phyloP scores from a whole-genome alignment of 2,329 filamentous ascomycete species.

The Aphanocladium album region DNA sequence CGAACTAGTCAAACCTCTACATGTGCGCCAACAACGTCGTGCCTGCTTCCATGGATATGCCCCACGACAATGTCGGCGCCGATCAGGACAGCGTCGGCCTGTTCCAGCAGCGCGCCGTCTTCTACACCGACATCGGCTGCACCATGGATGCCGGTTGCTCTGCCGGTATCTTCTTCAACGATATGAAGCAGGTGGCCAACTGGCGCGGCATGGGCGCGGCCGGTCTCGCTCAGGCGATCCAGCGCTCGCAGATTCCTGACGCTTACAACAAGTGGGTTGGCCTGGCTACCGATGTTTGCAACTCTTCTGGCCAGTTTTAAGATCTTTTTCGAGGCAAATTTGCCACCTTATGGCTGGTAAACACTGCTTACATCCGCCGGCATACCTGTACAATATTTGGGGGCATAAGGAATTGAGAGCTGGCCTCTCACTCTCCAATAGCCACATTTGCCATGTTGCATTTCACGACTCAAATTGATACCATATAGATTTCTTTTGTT shows the following conservation, averaged over 20 bases:
- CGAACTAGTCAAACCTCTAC: slow-evolving; percentile 5
- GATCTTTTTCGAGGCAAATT: neutral
- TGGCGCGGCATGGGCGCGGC: slow-evolving; percentile 13
- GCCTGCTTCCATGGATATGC: slow-evolving; percentile 8
- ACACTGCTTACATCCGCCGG: neutral
- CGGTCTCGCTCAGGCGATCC: neutral
- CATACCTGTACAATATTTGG: neutral
- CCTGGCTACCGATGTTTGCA: neutral
- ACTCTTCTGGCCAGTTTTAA: neutral
- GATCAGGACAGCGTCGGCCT: slow-evolving; percentile 15
- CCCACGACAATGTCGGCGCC: slow-evolving; percentile 10
- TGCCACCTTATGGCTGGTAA: neutral
- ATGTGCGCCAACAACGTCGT: slow-evolving; percentile 11
- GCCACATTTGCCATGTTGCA: neutral
- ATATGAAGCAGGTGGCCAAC: slow-evolving; percentile 3
- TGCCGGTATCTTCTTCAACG: slow-evolving; percentile 10
- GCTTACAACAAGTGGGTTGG: slow-evolving; percentile 1
- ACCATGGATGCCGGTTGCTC: slow-evolving; percentile 16
- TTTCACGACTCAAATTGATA: neutral
- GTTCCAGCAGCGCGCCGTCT: slow-evolving; percentile 16
- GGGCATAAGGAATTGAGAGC: neutral
- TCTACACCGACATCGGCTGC: slow-evolving; percentile 14
- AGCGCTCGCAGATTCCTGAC: slow-evolving; percentile 1
- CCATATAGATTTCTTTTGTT: neutral
- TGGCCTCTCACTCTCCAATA: neutral